Evolutionary conservation across 345 rosid genomes (phyloP).

Genomic region (Sonneratia alba): DNA sequence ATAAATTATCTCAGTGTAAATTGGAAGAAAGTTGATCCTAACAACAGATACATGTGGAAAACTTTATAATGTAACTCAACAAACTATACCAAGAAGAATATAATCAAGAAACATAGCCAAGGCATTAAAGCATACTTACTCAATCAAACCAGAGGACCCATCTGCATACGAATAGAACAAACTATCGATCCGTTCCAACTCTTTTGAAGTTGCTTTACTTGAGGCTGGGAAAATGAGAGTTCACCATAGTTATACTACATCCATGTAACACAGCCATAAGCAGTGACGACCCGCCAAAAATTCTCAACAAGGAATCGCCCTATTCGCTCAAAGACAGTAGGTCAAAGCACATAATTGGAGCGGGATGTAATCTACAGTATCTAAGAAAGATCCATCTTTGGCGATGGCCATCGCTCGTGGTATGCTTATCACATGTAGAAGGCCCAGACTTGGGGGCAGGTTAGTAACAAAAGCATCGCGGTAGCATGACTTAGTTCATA

Average conservation of each 20-base stretch:
- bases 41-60: not conserved
- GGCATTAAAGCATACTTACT: constrained; percentile 43
- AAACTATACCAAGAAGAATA: not conserved
- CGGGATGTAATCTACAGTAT: not conserved
- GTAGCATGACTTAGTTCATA: no score
- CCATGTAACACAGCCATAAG: not conserved
- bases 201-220: constrained; percentile 79
- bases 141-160: constrained; percentile 65
- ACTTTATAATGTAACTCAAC: not conserved
- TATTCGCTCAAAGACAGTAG: not conserved
- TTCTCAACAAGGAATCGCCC: not conserved
- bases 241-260: not conserved
- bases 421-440: not conserved
- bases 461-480: not conserved
- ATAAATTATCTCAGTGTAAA: not conserved
- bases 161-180: constrained; percentile 60
- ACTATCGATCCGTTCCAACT: constrained; percentile 85
- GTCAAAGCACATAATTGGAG: not conserved
- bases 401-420: not conserved
- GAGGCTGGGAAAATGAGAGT: constrained; percentile 42
- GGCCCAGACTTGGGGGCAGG: not conserved
- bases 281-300: not conserved
- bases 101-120: not conserved
- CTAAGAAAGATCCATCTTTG: not conserved
- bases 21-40: not conserved